Base-by-base conservation (phyloP, 805 yeast genomes). In the Cyberlindnera japonica region DNA sequence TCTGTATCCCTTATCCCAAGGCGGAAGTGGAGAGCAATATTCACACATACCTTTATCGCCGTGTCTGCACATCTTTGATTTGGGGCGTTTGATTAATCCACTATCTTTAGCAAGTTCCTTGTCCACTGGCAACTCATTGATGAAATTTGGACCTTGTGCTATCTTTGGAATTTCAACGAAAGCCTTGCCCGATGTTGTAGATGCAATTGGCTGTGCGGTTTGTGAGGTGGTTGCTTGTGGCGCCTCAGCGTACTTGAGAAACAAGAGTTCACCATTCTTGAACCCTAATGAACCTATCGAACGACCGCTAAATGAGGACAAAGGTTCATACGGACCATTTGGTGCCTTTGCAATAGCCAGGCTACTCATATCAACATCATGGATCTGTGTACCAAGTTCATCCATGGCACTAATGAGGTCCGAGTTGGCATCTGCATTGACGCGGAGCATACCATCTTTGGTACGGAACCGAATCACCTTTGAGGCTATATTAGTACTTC, bases 21-120 rank as follows among this genome's bases (percentile, higher is more conserved):
- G 98, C 25, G 96, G 96, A 38, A 93, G 65, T 0, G 98, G 96
- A 24, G 95, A 79, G 61, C 98, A 93, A 58, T 89, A 88, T 57
- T 93, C 99, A 62, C 99, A 93, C 98, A 93, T 93, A 2, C 98
- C 99, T 53, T 82, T 83, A 27, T 81, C 91, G 3, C 91, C 84
- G 59, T 93, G 99, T 44, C 81, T 76, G 62, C 99, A 91, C 46
- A 89, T 66, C 3, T 61, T 53, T 1, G 87, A 75, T 47, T 68
- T 72, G 26, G 68, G 63, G 24, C 99, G 72, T 21, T 71, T 62
- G 41, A 93, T 87, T 40, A 83, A 66, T 0, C 99, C 99, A 32
- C 75, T 74, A 40, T 76, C 72, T 21, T 67, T 69, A 37, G 83
- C 90, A 24, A 90, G 68, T 10, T 57, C 59, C 36, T 74, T 74